Evolutionary conservation across 192 early-diverging fungal species (phyloP).

Genomic region (Cetraspora pellucida): DNA sequence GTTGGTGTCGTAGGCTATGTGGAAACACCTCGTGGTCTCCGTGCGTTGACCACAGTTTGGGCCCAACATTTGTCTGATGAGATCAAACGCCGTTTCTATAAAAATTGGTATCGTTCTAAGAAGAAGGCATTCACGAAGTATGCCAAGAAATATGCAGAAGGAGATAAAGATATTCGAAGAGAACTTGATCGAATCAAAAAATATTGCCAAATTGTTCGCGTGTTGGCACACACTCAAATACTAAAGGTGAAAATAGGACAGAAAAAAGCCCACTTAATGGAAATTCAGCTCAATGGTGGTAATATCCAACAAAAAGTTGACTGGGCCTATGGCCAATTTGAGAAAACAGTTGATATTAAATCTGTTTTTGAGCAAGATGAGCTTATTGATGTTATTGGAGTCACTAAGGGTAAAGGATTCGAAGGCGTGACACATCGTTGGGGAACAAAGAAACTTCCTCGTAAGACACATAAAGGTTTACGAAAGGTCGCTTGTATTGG

Average conservation of each 20-base stretch:
- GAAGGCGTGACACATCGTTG: conserved; percentile 99
- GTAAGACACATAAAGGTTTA: conserved; percentile 99
- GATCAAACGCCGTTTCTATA: conserved; percentile 99
- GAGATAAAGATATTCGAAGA: conserved; percentile 82
- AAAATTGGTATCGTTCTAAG: conserved; percentile 99
- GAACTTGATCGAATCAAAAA: conserved; percentile 99
- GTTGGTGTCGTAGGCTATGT: conserved; percentile 99
- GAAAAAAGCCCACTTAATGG: conserved; percentile 99
- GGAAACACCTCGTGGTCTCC: conserved; percentile 97
- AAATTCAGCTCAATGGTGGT: conserved; percentile 99
- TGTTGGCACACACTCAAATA: conserved; percentile 98
- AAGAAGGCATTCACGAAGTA: conserved; percentile 99
- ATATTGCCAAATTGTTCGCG: conserved; percentile 97
- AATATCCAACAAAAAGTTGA: conserved; percentile 95
- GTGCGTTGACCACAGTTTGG: conserved; percentile 99
- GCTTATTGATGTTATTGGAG: conserved; percentile 98
- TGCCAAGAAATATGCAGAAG: conserved; percentile 93
- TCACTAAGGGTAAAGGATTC: conserved; percentile 99
- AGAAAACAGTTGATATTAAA: conserved; percentile 88
- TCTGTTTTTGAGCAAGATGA: conserved; percentile 98
- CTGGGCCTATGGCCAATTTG: conserved; percentile 96
- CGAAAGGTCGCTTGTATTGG: conserved; percentile 99
- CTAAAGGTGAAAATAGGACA: conserved; percentile 92
- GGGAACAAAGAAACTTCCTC: conserved; percentile 99
- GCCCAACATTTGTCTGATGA: conserved; percentile 98